A percentile compares a stretch with the other conserved stretches of the same genome.
phyloP scores from a whole-genome alignment of 2,329 filamentous ascomycete genomes.

The Pseudogymnoascus sp. region DNA sequence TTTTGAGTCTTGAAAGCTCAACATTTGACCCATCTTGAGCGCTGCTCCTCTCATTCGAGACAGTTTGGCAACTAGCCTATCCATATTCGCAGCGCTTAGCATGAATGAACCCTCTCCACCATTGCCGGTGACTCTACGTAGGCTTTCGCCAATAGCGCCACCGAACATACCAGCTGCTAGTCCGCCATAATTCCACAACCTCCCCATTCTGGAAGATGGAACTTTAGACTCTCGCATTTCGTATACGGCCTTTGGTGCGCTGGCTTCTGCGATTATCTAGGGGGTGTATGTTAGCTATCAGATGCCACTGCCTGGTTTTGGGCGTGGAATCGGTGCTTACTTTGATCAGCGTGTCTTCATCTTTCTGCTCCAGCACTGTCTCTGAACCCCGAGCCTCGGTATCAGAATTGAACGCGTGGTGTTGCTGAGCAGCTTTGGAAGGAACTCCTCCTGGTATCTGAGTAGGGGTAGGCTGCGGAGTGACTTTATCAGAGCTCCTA shows the following conservation, averaged over 20 bases:
- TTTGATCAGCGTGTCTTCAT: not conserved
- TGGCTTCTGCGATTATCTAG: constrained; percentile 19
- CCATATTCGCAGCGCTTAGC: constrained; percentile 84
- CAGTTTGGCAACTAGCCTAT: constrained; percentile 83
- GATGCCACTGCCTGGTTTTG: not conserved
- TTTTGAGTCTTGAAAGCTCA: constrained; percentile 96
- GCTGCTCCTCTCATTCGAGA: constrained; percentile 95
- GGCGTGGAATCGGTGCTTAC: not conserved
- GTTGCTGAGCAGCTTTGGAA: not conserved
- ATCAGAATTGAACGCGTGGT: not conserved
- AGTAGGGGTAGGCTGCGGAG: not conserved
- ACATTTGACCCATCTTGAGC: constrained; percentile 95
- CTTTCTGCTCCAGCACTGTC: not conserved
- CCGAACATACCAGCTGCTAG: constrained; percentile 93
- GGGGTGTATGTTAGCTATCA: constrained; percentile 34
- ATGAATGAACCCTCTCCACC: constrained; percentile 67
- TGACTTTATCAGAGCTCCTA: not conserved
- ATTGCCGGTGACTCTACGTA: constrained; percentile 72
- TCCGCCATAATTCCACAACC: constrained; percentile 91
- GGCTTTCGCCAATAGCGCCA: constrained; percentile 76
- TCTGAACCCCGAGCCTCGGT: not conserved
- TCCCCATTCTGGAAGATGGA: constrained; percentile 76
- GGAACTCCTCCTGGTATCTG: not conserved
- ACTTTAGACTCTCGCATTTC: constrained; percentile 82
- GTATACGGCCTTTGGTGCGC: constrained; percentile 40